A percentile compares a stretch with the other conserved stretches of the same genome.
Conservation (phyloP, 495 filamentous ascomycete genomes). For the Patellaria atrata region DNA sequence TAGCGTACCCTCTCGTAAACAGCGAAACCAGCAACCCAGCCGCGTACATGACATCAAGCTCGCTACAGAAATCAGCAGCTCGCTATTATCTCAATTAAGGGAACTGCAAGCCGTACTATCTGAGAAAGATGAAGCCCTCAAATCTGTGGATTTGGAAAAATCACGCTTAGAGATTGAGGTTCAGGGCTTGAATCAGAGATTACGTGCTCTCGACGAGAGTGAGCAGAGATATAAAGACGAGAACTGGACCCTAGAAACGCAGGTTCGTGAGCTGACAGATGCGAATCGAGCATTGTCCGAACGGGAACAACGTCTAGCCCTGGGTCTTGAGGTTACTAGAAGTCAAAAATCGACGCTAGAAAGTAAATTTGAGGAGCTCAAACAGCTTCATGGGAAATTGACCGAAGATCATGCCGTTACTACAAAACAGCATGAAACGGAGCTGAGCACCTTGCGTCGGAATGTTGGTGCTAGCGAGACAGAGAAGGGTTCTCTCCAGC, state of each 20-base stretch:
- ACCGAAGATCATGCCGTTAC: slow-evolving; percentile 59
- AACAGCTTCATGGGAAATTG: slow-evolving; percentile 58
- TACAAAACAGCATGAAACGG: slow-evolving; percentile 76
- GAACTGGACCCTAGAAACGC: slow-evolving; percentile 90
- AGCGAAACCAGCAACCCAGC: slow-evolving; percentile 77
- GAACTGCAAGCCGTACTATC: slow-evolving; percentile 69
- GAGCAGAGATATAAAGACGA: slow-evolving; percentile 94
- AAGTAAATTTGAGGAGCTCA: slow-evolving; percentile 78
- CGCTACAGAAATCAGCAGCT: slow-evolving; percentile 86
- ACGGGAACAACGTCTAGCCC: slow-evolving; percentile 64
- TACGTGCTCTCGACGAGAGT: slow-evolving; percentile 74
- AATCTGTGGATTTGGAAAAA: slow-evolving; percentile 54
- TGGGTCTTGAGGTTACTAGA: slow-evolving; percentile 48
- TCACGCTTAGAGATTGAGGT: slow-evolving; percentile 67
- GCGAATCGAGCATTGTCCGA: slow-evolving; percentile 55
- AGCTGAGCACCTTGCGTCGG: slow-evolving; percentile 64
- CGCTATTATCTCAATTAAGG: slow-evolving; percentile 74
- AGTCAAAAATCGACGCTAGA: slow-evolving; percentile 64
- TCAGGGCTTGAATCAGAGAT: slow-evolving; percentile 60
- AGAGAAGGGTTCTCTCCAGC: slow-evolving; percentile 59
- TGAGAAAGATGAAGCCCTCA: slow-evolving; percentile 77
- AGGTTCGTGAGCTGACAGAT: slow-evolving; percentile 65
- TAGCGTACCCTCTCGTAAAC: slow-evolving; percentile 65
- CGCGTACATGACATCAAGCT: slow-evolving; percentile 91
- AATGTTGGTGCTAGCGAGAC: slow-evolving; percentile 57